These are phyloP conservation scores for Glaciozyma martinii DNA, from an alignment of 768 basidiomycete genomes.

Conservation along the genomic window DNA sequence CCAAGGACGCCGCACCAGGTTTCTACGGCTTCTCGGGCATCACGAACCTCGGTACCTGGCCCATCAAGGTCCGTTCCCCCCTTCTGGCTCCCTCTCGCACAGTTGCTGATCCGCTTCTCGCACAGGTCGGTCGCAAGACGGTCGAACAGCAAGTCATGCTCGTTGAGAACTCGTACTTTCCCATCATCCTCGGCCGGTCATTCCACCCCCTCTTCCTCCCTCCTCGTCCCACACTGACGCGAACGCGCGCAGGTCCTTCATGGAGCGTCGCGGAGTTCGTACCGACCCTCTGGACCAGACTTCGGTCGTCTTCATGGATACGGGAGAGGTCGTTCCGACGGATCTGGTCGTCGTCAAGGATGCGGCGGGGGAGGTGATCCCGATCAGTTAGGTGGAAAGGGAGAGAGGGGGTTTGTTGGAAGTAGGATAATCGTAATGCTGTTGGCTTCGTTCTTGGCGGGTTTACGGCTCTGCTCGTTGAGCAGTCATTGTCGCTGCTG, in stretches of 20 bases:
- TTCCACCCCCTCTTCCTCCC: constrained; percentile 35
- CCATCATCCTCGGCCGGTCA: constrained; percentile 80
- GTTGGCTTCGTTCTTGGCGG: too few species aligned
- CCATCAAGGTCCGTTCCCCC: constrained; percentile 51
- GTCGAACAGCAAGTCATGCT: constrained; percentile 59
- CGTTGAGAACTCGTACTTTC: constrained; percentile 90
- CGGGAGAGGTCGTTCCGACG: constrained; percentile 38
- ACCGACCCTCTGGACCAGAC: constrained; percentile 76
- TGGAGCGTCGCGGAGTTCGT: constrained; percentile 62
- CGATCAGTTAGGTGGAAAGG: constrained; percentile 20
- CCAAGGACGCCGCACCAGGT: constrained; percentile 74
- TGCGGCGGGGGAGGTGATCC: constrained; percentile 25
- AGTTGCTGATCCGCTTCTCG: background rate
- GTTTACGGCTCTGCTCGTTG: too few species aligned
- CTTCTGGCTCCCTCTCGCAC: background rate
- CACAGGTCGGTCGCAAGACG: constrained; percentile 39
- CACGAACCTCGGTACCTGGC: constrained; percentile 38
- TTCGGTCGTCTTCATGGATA: constrained; percentile 82
- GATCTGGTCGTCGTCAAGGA: constrained; percentile 35
- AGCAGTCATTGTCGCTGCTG: too few species aligned
- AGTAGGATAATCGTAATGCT: too few species aligned
- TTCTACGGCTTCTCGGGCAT: constrained; percentile 84
- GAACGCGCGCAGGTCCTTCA: constrained; percentile 37
- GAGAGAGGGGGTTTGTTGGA: too few species aligned
- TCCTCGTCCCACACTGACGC: background rate